Base-by-base conservation (phyloP, 306 rosid species). In the Vicia faba region DNA sequence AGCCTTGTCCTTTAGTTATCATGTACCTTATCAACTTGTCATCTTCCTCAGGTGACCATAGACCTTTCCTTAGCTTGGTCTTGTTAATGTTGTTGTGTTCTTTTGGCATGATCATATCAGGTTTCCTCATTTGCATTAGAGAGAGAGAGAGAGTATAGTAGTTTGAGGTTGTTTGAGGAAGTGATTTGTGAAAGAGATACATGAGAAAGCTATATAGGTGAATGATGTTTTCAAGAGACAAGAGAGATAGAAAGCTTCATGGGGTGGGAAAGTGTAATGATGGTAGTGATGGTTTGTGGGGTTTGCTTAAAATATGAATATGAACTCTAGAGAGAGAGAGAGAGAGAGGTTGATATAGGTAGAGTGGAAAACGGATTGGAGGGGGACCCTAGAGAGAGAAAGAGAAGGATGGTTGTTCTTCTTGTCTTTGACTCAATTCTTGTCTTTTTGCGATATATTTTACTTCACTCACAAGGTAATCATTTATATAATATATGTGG, bases 321-420 rank as follows among this genome's bases (percentile, higher is more conserved):
- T 76, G 48, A 8, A 16, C 66, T 43, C 43, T 43, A 48, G 65
- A 56, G 57, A 61, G 35, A 69, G 28, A 73, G 38, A 73, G 38
- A 68, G 70, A 1, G 69, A 28, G 69, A 61, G 81, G 96, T 89
- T 89, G 91, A 88, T 79, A 79, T 80, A 75, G 92, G 95, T 89
- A 73, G 97, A 89, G 96, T 92, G 96, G 92, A 75, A 87, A 92
- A 92, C 95, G 95, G 95, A 89, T 89, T 89, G 92, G 96, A 89
- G 82, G 98, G 92, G 98, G 98, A 85, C 98, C 98, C 87, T 87
- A 50, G 80, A 82, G 78, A 77, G 80, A 64, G 82, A 38, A 66
- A 51, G 64, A 71, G 67, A 76, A 62, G 71, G 82, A 78, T 73
- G 73, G 86, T 82, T 87, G 75, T 70, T 82, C 81, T 78, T 80